Evolutionary conservation across 192 early-diverging fungal species (phyloP).

Genomic region (Entomortierella parvispora): DNA sequence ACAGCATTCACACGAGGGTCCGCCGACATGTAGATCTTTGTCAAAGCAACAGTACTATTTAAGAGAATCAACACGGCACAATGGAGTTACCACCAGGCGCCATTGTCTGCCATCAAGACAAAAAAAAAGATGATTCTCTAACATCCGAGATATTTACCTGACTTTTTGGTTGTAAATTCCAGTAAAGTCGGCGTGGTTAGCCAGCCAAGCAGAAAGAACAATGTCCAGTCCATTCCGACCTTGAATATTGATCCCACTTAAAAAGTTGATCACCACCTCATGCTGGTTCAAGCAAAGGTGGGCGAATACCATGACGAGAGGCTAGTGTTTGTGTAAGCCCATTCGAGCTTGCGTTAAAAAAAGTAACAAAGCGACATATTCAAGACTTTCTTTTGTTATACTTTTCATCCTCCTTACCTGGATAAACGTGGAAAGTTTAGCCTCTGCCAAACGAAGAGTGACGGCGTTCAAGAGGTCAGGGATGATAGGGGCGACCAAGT

Average conservation of each 20-base stretch:
- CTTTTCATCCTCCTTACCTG: slow-evolving; percentile 59
- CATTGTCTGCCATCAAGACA: too few relatives aligned
- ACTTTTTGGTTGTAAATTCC: slow-evolving; percentile 88
- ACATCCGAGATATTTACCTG: slow-evolving; percentile 53
- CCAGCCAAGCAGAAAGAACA: slow-evolving; percentile 83
- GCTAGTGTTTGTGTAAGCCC: slow-evolving; percentile 56
- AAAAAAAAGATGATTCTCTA: too few relatives aligned
- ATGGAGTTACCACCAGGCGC: too few relatives aligned
- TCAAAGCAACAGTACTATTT: slow-evolving; percentile 77
- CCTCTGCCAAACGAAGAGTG: slow-evolving; percentile 71
- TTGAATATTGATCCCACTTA: slow-evolving; percentile 66
- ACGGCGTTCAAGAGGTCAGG: slow-evolving; percentile 85
- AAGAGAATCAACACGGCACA: neutral
- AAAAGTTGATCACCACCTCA: slow-evolving; percentile 78
- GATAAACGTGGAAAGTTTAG: slow-evolving; percentile 83
- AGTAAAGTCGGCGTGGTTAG: slow-evolving; percentile 82
- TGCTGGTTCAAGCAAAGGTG: slow-evolving; percentile 80
- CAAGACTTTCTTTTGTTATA: neutral
- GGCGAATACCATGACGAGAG: slow-evolving; percentile 87
- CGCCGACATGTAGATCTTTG: slow-evolving; percentile 70
- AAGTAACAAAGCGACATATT: slow-evolving; percentile 1
- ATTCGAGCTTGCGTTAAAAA: neutral
- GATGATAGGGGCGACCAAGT: slow-evolving; percentile 69
- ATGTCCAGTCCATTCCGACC: slow-evolving; percentile 78
- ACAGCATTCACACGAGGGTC: slow-evolving; percentile 75